Percentiles rank a stretch among this genome's conserved stretches.
Evolutionary conservation across 2,329 filamentous ascomycete species (phyloP).

Genomic region (Cladophialophora immunda): DNA sequence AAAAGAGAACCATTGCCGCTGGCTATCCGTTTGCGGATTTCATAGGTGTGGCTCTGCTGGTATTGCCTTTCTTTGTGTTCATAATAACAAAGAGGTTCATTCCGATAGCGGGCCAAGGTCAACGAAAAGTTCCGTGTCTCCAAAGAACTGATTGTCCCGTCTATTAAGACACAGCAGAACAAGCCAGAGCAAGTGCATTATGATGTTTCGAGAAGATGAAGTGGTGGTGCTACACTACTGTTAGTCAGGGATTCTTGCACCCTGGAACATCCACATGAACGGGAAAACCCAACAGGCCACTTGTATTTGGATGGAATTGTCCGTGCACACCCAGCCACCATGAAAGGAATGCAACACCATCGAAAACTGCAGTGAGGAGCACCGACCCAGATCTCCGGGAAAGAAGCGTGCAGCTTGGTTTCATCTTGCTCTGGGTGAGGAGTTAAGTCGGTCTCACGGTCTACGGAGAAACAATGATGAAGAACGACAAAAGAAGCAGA

Average conservation of each 20-base stretch:
- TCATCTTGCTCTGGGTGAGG: not conserved
- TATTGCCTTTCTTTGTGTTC: constrained; percentile 1
- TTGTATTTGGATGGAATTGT: not conserved
- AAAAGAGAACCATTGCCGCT: not conserved
- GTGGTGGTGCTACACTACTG: not conserved
- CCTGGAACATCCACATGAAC: not conserved
- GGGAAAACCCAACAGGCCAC: not conserved
- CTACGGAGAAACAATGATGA: not conserved
- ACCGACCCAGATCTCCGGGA: not conserved
- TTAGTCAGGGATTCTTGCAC: not conserved
- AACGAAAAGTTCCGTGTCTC: not conserved
- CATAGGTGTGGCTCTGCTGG: not conserved
- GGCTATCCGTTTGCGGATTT: not conserved
- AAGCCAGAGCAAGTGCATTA: not conserved
- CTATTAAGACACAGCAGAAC: not conserved
- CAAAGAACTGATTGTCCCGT: not conserved
- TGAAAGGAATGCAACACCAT: constrained; percentile 1
- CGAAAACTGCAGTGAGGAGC: not conserved
- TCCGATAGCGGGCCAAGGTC: not conserved
- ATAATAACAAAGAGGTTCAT: not conserved
- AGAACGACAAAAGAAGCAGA: not conserved
- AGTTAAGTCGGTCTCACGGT: not conserved
- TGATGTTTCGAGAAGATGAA: not conserved
- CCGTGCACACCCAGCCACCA: not conserved
- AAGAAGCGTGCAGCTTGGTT: not conserved